Evolutionary conservation across 139 green algal genomes (phyloP).

Genomic region (Coelastrella sp.): DNA sequence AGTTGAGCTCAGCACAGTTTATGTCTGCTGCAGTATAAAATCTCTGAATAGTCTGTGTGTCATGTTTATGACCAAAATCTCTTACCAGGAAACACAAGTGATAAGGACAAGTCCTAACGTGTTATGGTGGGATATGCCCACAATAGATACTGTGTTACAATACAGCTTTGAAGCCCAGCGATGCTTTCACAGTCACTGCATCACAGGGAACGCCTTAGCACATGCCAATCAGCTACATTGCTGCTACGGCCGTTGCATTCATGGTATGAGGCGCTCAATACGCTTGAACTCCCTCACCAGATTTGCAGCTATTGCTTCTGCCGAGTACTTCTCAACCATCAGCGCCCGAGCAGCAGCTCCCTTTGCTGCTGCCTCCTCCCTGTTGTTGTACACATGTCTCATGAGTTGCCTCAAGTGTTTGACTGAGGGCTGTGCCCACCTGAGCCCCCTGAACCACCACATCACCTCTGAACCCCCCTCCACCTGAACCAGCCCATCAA

Average conservation of each 20-base stretch:
- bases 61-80: too few species aligned
- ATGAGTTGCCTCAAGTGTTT: conserved; percentile 63
- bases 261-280: conserved; percentile 54
- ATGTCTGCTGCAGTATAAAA: too few species aligned
- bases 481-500: conserved; percentile 57
- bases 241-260: neutral
- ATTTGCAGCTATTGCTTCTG: conserved; percentile 56
- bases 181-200: too few species aligned
- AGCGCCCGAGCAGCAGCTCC: conserved; percentile 54
- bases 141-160: too few species aligned
- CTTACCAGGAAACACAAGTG: too few species aligned
- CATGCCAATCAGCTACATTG: neutral
- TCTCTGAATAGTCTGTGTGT: too few species aligned
- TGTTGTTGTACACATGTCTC: conserved; percentile 55
- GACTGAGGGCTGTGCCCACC: conserved; percentile 71
- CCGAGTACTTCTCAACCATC: conserved; percentile 67
- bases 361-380: conserved; percentile 49
- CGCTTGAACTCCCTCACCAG: conserved; percentile 59
- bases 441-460: conserved; percentile 56
- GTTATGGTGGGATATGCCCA: too few species aligned
- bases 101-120: too few species aligned
- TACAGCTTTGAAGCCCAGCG: too few species aligned
- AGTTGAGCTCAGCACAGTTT: too few species aligned
- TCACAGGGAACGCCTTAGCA: neutral
- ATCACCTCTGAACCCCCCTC: conserved; percentile 5